Base-by-base conservation (phyloP, 139 green algal species). In the Ettlia oleoabundans region DNA sequence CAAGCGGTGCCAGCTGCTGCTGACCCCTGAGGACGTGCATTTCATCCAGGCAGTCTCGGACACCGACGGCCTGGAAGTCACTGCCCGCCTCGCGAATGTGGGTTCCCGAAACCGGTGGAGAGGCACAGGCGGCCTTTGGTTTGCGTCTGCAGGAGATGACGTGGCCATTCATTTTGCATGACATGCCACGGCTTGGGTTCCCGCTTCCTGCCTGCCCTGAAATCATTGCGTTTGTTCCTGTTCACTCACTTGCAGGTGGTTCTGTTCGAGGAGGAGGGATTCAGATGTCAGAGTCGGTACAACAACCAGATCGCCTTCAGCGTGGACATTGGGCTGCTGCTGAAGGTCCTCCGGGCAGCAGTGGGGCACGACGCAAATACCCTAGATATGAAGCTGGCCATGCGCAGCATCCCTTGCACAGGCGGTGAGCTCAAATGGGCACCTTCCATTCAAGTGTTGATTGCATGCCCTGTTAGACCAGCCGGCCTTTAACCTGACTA, bases 231-330 rank as follows among this genome's bases (percentile, higher is more conserved):
- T 62, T 62, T n/a, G n/a, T n/a, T n/a, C n/a, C n/a, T n/a, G 4
- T 24, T n/a, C 33, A 4, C 13, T 28, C 5, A 47, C 51, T 18
- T 55, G n/a, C 89, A 96, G 92, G 83, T 86, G 6, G 83, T 90
- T 0, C 41, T 96, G 33, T 96, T 97, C 70, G 82, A 93, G 52
- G 26, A 76, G 2, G 82, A 85, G 1, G 84, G 32, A 5, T 94
- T 86, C 81, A 76, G 62, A 24, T 82, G 89, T 22, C 38, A 87
- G n/a, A 94, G 88, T 86, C 84, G 85, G 21, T 86, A 93, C 66
- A 55, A 89, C 53, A 92, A 97, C 80, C 64, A 93, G 1, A 94
- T 97, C 9, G 93, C 87, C 4, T 96, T 97, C 62, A 58, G 65
- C 0, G 70, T 92, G n/a, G 90, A 95, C n/a, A 47, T 95, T 9